phyloP scores from a whole-genome alignment of 768 basidiomycete species.

The Suillus americanus region DNA sequence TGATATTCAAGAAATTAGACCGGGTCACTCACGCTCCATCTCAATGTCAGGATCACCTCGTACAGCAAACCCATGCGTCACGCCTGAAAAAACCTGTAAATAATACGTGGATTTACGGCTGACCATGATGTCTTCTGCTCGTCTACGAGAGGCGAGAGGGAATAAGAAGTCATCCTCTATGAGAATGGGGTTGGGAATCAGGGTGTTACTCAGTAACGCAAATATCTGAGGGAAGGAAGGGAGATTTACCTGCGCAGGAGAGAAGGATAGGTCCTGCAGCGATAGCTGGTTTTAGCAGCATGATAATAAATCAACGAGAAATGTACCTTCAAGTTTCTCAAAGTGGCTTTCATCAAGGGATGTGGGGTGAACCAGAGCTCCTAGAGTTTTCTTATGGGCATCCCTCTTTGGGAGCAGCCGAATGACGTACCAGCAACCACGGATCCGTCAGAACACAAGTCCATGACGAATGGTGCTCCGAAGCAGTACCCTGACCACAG shows the following conservation, averaged over 20 bases:
- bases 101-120: constrained; percentile 49
- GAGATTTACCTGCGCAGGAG: constrained; percentile 22
- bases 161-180: constrained; percentile 53
- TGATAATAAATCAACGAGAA: background rate
- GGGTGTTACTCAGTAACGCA: background rate
- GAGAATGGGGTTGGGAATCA: background rate
- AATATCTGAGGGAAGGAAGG: background rate
- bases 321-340: constrained; percentile 43
- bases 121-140: constrained; percentile 55
- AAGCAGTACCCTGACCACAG: constrained; percentile 50
- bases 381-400: constrained; percentile 14
- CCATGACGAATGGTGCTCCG: constrained; percentile 49
- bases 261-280: constrained; percentile 19
- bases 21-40: constrained; percentile 17
- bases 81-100: constrained; percentile 53
- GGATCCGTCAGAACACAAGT: constrained; percentile 42
- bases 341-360: constrained; percentile 54
- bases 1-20: background rate
- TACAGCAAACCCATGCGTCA: constrained; percentile 27
- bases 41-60: constrained; percentile 16
- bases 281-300: background rate
- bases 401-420: background rate
- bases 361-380: constrained; percentile 53
- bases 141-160: constrained; percentile 47
- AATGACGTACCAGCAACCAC: constrained; percentile 42